These are phyloP conservation scores for Aphanomyces cochlioides DNA, from an alignment of 352 stramenopile genomes.

Conservation along the genomic window DNA sequence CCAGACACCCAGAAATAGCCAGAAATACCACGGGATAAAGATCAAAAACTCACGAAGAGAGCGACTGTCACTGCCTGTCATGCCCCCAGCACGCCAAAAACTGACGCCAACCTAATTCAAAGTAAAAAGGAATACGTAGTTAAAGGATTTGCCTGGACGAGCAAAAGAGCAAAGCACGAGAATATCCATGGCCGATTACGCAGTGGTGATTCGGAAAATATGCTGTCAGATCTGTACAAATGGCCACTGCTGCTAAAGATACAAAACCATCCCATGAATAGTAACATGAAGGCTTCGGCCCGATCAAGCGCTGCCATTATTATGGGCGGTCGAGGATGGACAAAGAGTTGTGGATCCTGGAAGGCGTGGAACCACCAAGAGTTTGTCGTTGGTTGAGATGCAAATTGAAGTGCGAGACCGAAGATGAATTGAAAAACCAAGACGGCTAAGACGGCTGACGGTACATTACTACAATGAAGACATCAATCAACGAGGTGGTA, in stretches of 20 bases:
- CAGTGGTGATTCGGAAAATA: constrained; percentile 59
- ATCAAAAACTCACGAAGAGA: constrained; percentile 11
- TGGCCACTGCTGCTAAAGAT: constrained; percentile 70
- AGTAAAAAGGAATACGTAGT: constrained; percentile 25
- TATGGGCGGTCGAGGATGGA: constrained; percentile 44
- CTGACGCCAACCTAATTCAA: constrained; percentile 6
- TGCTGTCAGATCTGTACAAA: constrained; percentile 70
- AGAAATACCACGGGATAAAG: constrained; percentile 57
- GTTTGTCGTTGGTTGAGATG: constrained; percentile 26
- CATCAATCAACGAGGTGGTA: background rate
- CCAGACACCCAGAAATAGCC: constrained; percentile 53
- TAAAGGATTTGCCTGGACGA: constrained; percentile 36
- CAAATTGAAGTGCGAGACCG: constrained; percentile 55
- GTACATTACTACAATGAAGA: constrained; percentile 41
- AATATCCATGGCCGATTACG: constrained; percentile 67
- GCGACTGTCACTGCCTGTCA: constrained; percentile 39
- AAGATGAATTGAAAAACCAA: constrained; percentile 65
- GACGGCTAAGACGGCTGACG: constrained; percentile 55
- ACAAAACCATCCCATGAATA: constrained; percentile 62
- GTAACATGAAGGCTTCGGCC: constrained; percentile 68
- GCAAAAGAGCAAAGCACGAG: constrained; percentile 40
- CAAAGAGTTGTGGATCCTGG: constrained; percentile 43
- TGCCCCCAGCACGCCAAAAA: constrained; percentile 20
- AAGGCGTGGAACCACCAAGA: constrained; percentile 23
- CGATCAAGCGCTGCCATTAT: constrained; percentile 63